phyloP scores from a whole-genome alignment of 2,329 filamentous ascomycete species.

The Huntiella omanensis region DNA sequence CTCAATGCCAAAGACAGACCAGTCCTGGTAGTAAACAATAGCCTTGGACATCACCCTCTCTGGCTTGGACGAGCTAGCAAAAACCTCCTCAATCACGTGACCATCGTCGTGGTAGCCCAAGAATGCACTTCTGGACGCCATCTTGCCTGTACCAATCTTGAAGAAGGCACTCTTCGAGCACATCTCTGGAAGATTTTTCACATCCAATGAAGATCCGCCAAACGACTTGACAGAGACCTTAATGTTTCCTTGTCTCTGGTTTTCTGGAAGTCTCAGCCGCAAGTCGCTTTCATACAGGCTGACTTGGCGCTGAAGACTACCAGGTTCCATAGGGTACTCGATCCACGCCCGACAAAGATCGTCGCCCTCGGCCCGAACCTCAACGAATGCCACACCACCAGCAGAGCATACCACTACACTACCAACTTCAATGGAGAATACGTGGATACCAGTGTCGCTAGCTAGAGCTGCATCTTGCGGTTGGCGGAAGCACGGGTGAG shows the following conservation, averaged over 20 bases:
- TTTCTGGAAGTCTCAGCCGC: slow-evolving; percentile 49
- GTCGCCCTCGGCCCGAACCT: slow-evolving; percentile 66
- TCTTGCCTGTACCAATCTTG: slow-evolving; percentile 51
- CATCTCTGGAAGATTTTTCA: slow-evolving; percentile 58
- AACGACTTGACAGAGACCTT: slow-evolving; percentile 59
- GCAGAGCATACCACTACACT: slow-evolving; percentile 59
- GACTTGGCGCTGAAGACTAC: slow-evolving; percentile 50
- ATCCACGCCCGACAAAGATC: slow-evolving; percentile 64
- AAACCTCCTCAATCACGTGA: slow-evolving; percentile 53
- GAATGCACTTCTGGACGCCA: slow-evolving; percentile 57
- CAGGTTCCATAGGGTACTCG: slow-evolving; percentile 51
- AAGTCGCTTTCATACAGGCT: slow-evolving; percentile 58
- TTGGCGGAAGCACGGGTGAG: slow-evolving; percentile 75
- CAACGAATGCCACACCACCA: slow-evolving; percentile 69
- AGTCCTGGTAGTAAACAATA: slow-evolving; percentile 56
- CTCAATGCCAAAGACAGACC: slow-evolving; percentile 61
- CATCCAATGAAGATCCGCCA: slow-evolving; percentile 51
- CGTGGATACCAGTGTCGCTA: slow-evolving; percentile 61
- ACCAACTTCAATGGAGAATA: slow-evolving; percentile 65
- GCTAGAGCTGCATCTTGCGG: slow-evolving; percentile 50
- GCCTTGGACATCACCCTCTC: slow-evolving; percentile 59
- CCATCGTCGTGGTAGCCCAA: slow-evolving; percentile 56
- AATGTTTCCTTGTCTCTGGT: slow-evolving; percentile 52
- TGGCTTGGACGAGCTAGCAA: slow-evolving; percentile 47
- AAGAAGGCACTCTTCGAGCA: slow-evolving; percentile 52